phyloP scores from a whole-genome alignment of 345 rosid species.

The Citropsis articulata region DNA sequence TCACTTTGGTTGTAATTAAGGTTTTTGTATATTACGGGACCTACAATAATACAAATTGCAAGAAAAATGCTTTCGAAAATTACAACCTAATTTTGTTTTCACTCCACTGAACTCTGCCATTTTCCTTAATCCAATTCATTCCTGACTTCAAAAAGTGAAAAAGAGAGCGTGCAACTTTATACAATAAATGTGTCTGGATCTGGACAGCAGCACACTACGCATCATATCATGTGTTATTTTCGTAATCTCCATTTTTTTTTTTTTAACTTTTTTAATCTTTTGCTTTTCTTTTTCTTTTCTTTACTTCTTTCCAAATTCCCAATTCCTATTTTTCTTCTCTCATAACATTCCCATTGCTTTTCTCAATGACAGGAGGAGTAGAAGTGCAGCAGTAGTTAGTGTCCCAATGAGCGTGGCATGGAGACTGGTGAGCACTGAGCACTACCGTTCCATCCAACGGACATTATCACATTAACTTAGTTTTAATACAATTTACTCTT shows the following conservation, averaged over 20 bases:
- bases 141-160: slow-evolving; percentile 4
- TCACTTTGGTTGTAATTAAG: background rate
- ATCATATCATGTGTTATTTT: background rate
- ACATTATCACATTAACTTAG: background rate
- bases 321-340: background rate
- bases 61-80: background rate
- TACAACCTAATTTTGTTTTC: background rate
- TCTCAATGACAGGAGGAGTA: background rate
- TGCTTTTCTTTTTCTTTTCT: background rate
- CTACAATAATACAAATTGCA: background rate
- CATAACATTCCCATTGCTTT: background rate
- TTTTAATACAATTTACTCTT: background rate
- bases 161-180: slow-evolving; percentile 23
- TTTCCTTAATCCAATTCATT: background rate
- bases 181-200: slow-evolving; percentile 11
- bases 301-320: background rate
- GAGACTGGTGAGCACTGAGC: background rate
- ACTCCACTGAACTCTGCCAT: background rate
- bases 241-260: background rate
- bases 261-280: background rate
- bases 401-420: background rate
- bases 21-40: background rate
- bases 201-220: background rate
- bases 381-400: background rate
- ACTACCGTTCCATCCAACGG: background rate